Conservation (phyloP, 441 rosid species). For the Erodium moschatum region DNA sequence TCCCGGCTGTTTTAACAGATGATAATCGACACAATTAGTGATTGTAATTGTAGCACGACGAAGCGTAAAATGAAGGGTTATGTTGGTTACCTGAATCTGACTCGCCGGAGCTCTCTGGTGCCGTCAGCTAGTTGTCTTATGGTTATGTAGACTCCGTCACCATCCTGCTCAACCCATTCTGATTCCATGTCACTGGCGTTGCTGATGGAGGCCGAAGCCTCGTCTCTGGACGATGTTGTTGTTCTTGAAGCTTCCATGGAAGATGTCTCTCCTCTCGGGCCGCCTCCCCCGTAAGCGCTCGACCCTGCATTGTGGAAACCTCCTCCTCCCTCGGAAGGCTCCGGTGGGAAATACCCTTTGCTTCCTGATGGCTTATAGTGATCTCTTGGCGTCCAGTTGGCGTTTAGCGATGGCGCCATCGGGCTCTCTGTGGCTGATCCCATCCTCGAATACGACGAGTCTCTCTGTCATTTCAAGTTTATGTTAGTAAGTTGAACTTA, state of each 20-base stretch:
- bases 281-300: constrained; percentile 33
- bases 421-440: constrained; percentile 53
- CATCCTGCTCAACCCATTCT: constrained; percentile 91
- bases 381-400: constrained; percentile 71
- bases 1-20: constrained; percentile 53
- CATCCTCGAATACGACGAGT: constrained; percentile 58
- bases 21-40: too few species aligned
- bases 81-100: constrained; percentile 78
- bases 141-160: constrained; percentile 93
- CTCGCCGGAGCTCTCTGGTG: constrained; percentile 89
- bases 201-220: constrained; percentile 51
- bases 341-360: constrained; percentile 6
- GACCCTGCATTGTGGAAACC: constrained; percentile 31
- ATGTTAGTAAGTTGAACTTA: too few species aligned
- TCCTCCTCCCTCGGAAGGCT: too few species aligned
- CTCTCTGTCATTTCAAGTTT: constrained; percentile 40
- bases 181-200: constrained; percentile 85
- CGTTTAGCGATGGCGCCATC: constrained; percentile 33
- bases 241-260: constrained; percentile 38
- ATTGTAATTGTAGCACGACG: too few species aligned
- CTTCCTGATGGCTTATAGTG: constrained; percentile 48
- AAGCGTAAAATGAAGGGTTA: too few species aligned
- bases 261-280: background rate
- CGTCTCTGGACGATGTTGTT: constrained; percentile 40
- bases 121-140: constrained; percentile 84